Evolutionary conservation across 2,329 filamentous ascomycete species (phyloP).

Genomic region (Anthostomella pinea): DNA sequence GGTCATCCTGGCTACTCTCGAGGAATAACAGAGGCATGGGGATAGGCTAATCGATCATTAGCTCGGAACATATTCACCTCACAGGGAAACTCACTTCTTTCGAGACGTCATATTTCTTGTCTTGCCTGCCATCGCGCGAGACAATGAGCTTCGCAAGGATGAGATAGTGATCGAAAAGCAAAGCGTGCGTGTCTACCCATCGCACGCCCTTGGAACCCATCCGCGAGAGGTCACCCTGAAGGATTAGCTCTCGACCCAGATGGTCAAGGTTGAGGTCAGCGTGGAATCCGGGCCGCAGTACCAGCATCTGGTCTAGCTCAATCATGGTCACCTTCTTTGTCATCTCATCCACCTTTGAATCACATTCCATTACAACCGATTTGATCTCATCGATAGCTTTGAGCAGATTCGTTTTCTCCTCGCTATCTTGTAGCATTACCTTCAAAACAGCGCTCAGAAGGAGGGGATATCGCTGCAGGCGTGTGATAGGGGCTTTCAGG

Average conservation of each 20-base stretch:
- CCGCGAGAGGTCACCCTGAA: conserved; percentile 83
- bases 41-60: conserved; percentile 60
- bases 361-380: conserved; percentile 83
- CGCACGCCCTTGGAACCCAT: conserved; percentile 85
- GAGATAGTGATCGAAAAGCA: conserved; percentile 95
- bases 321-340: conserved; percentile 85
- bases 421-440: conserved; percentile 77
- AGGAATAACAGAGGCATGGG: conserved; percentile 94
- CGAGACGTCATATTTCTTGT: conserved; percentile 91
- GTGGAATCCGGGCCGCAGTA: conserved; percentile 84
- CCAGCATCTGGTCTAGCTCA: conserved; percentile 78
- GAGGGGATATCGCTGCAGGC: conserved; percentile 85
- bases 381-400: conserved; percentile 91
- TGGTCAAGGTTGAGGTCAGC: conserved; percentile 89
- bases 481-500: conserved; percentile 87
- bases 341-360: conserved; percentile 88
- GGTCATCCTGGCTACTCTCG: conserved; percentile 88
- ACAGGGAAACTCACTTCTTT: conserved; percentile 61
- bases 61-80: neutral
- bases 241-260: conserved; percentile 85
- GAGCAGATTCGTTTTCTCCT: conserved; percentile 82
- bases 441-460: conserved; percentile 80
- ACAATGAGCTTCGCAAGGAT: conserved; percentile 81
- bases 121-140: conserved; percentile 65
- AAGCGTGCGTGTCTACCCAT: conserved; percentile 90